Base-by-base conservation (phyloP, 352 stramenopile genomes). In the Phytopythium montanum region DNA sequence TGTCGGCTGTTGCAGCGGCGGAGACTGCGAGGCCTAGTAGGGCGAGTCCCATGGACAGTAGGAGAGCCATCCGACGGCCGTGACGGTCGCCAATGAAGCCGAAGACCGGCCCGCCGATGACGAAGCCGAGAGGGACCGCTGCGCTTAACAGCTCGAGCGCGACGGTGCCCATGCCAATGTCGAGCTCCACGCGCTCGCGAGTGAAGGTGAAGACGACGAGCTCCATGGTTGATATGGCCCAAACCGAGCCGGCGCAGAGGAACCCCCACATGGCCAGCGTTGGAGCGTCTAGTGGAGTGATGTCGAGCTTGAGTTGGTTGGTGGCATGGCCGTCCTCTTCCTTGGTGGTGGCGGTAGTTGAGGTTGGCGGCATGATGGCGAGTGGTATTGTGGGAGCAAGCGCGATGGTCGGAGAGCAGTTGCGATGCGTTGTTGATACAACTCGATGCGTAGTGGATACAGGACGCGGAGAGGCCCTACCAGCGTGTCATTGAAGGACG, bases 161-260 rank as follows among this genome's bases (percentile, higher is more conserved):
- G 4, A 29, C 55, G 7, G 44, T 52, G 4, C 58, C 60, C 60
- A 80, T 76, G 45, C 51, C 57, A 39, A 74, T 64, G 44, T 72
- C 60, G 18, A 64, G 70, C 21, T 56, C 48, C 39, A 84, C 61
- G 4, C 65, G 51, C 9, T 36, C 50, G 16, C 72, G 59, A 29
- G 70, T 75, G 64, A 73, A 84, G 3, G 63, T 45, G 31, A 84
- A 74, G n/a, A 81, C 56, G 3, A 62, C 64, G 8, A 75, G 69
- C 31, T 74, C 69, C 31, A 70, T 59, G 23, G 75, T 59, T 66
- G 76, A 65, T 55, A 84, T 60, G 16, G 67, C 69, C 72, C 72
- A 79, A 16, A 63, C 71, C 28, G 72, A 42, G 13, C 75, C 75
- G 13, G 55, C 59, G 38, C 72, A 28, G 23, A 73, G 21, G 23